These are phyloP conservation scores for Apodospora peruviana DNA, from an alignment of 495 filamentous ascomycete genomes.

Conservation along the genomic window DNA sequence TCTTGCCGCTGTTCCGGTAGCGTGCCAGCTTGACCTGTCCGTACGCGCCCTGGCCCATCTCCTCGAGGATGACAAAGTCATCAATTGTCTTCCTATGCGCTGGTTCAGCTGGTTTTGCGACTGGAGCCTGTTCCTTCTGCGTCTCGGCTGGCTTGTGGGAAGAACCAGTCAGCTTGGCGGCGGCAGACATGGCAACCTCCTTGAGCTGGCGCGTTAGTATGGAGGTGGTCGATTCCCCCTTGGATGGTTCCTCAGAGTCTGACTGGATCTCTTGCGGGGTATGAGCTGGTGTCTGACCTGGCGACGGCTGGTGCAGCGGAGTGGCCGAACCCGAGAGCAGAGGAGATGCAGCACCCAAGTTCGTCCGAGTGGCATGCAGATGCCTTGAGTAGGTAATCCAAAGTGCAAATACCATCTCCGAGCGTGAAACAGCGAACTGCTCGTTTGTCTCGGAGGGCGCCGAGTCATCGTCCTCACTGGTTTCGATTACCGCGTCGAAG, in stretches of 20 bases:
- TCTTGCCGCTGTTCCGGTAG: constrained; percentile 73
- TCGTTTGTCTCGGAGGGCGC: constrained; percentile 19
- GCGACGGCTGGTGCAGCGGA: constrained; percentile 70
- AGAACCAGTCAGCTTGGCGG: constrained; percentile 40
- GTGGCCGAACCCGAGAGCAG: constrained; percentile 54
- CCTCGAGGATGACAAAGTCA: constrained; percentile 90
- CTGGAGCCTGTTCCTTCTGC: constrained; percentile 28
- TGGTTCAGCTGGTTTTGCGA: constrained; percentile 17
- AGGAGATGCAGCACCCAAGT: constrained; percentile 52
- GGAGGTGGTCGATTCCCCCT: constrained; percentile 41
- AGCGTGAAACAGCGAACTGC: constrained; percentile 29
- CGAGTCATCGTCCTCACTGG: constrained; percentile 48
- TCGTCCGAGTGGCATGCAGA: constrained; percentile 64
- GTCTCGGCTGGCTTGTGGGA: constrained; percentile 19
- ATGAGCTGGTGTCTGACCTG: constrained; percentile 58
- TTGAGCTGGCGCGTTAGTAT: constrained; percentile 70
- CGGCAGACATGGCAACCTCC: constrained; percentile 53
- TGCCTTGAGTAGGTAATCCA: constrained; percentile 97
- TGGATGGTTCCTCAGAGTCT: constrained; percentile 36
- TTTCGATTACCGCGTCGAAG: constrained; percentile 41
- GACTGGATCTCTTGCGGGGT: constrained; percentile 48
- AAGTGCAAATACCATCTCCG: constrained; percentile 86
- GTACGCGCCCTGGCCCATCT: constrained; percentile 98
- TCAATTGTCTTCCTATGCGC: constrained; percentile 70
- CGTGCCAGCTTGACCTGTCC: constrained; percentile 96